phyloP scores from a whole-genome alignment of 805 yeast species.

The Kazachstania martiniae region DNA sequence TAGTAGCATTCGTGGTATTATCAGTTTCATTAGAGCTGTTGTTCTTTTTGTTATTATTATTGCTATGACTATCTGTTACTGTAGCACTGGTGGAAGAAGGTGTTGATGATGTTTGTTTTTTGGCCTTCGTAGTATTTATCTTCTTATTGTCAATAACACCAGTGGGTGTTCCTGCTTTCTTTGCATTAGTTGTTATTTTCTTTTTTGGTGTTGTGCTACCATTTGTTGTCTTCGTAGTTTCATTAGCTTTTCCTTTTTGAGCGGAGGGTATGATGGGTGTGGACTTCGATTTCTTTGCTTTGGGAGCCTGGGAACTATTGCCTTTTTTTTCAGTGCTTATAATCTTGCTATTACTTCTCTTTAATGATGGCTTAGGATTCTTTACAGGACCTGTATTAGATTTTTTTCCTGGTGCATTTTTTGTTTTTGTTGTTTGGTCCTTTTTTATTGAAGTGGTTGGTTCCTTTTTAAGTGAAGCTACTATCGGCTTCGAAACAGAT shows the following conservation, averaged over 20 bases:
- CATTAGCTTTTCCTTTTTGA: no score
- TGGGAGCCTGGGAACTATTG: no score
- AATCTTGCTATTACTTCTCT: slow-evolving; percentile 4
- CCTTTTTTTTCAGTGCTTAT: no score
- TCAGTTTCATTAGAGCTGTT: slow-evolving; percentile 1
- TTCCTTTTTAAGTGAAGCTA: no score
- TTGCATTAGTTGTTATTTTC: neutral
- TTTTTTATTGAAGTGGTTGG: neutral
- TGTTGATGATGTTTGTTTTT: slow-evolving; percentile 4
- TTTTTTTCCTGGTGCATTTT: neutral
- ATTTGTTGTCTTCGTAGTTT: no score
- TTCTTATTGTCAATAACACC: neutral
- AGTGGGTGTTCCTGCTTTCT: slow-evolving; percentile 1
- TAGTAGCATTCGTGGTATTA: slow-evolving; percentile 5
- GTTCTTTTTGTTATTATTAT: slow-evolving; percentile 2
- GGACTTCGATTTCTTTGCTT: no score
- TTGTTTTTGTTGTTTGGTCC: neutral
- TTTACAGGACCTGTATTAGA: neutral
- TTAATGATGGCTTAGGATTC: slow-evolving; percentile 1
- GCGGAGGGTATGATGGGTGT: no score
- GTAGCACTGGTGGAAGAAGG: neutral
- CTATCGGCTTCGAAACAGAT: neutral
- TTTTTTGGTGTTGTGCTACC: neutral
- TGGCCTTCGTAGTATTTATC: slow-evolving; percentile 2
- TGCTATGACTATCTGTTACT: neutral